Evolutionary conservation across 2,329 filamentous ascomycete genomes (phyloP), one percentile per base, ranked within the genome.

Genomic region (Penicillium sp.): DNA sequence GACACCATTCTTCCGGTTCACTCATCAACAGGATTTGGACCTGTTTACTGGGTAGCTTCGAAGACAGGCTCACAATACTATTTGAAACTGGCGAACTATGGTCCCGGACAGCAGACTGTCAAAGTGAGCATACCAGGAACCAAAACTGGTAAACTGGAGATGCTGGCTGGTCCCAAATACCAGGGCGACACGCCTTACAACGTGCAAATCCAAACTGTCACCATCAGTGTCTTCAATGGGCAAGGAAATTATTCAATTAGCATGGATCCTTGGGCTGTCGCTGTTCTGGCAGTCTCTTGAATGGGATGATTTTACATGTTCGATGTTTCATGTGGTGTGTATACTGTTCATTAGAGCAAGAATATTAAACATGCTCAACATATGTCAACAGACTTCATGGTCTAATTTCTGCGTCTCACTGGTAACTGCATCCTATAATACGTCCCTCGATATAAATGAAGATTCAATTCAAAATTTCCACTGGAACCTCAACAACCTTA

Each of bases 401-500:
- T 20, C n/a, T 11, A 18, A 29, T 43, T 42, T 43, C 16, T n/a
- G 40, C 40, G 18, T 43, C 24, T 26, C 8, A 26, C 39, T 24
- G 14, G 26, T 42, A n/a, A 10, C 5, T 26, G n/a, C 1, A 14
- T 16, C 39, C 8, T 1, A 18, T 44, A 7, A 31, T 29, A 18
- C 29, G 10, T 31, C n/a, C 6, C 2, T 5, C 5, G 13, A n/a
- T 13, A 11, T 24, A 16, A 11, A 24, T n/a, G 22, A 14, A 13
- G 20, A 11, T 9, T 54, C n/a, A 54, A 13, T 37, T n/a, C n/a
- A 43, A 37, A 29, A 54, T 49, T 10, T 26, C 20, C 26, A 67
- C 62, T 1, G 77, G 78, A 43, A 78, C 69, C 38, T 77, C 70
- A 38, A 79, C 72, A n/a, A 74, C 63, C 45, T 70, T 71, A 56